Evolutionary conservation across 371 early-diverging fungal genomes (phyloP).

Genomic region (Actinomucor elegans): DNA sequence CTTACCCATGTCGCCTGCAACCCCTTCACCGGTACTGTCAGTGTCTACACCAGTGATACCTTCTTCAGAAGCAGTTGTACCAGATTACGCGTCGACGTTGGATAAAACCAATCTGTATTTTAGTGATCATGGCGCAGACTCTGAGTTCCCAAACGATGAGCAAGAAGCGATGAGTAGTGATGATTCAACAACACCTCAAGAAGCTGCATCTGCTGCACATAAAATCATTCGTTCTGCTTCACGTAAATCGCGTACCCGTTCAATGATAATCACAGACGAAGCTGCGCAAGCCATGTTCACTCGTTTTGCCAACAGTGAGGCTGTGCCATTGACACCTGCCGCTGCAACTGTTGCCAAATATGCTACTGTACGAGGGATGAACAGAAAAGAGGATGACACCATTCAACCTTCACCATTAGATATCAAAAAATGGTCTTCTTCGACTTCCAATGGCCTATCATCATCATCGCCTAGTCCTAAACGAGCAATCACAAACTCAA

Average conservation of each 20-base stretch:
- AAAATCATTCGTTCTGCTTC: slow-evolving; percentile 26
- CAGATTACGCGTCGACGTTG: slow-evolving; percentile 1
- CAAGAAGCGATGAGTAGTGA: not conserved
- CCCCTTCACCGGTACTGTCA: not conserved
- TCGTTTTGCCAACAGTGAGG: not conserved
- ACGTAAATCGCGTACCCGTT: slow-evolving; percentile 24
- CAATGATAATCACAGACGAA: slow-evolving; percentile 21
- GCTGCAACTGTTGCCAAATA: not conserved
- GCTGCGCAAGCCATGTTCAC: slow-evolving; percentile 10
- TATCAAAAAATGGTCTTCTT: slow-evolving; percentile 2
- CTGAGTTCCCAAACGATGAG: slow-evolving; percentile 7
- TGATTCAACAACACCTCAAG: not conserved
- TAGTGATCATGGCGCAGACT: not conserved
- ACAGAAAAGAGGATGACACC: slow-evolving; percentile 1
- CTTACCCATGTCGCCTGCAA: slow-evolving; percentile 9
- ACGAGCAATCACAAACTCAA: slow-evolving; percentile 11
- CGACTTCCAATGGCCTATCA: not conserved
- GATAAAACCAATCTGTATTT: slow-evolving; percentile 4
- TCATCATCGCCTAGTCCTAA: slow-evolving; percentile 7
- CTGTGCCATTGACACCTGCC: not conserved
- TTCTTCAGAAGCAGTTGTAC: not conserved
- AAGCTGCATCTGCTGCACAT: slow-evolving; percentile 17
- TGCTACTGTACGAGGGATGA: slow-evolving; percentile 11
- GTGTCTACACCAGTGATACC: not conserved
- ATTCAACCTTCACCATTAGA: not conserved